phyloP scores from a whole-genome alignment of 768 basidiomycete species.

The Scleroderma citrinum region DNA sequence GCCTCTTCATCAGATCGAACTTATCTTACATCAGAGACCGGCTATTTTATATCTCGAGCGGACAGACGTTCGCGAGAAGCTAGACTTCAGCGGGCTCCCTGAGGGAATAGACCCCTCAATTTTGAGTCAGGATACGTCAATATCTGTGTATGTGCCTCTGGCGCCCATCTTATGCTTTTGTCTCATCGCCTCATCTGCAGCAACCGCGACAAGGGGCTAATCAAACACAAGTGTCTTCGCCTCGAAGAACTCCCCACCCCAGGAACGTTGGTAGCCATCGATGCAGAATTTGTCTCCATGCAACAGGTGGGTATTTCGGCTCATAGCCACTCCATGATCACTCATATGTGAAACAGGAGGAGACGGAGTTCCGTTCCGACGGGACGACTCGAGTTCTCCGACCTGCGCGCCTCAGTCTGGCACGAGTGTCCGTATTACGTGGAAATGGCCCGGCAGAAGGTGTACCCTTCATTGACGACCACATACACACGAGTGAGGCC shows the following conservation, averaged over 20 bases:
- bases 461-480: constrained; percentile 94
- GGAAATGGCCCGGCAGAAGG: constrained; percentile 79
- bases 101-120: constrained; percentile 66
- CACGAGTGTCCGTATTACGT: constrained; percentile 89
- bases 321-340: not conserved
- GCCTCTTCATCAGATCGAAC: not conserved
- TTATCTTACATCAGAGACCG: constrained; percentile 12
- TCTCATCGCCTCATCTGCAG: constrained; percentile 32
- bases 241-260: constrained; percentile 75
- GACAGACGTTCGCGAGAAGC: constrained; percentile 44
- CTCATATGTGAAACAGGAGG: constrained; percentile 53
- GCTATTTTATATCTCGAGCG: constrained; percentile 89
- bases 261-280: constrained; percentile 89
- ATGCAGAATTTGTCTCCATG: constrained; percentile 97
- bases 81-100: constrained; percentile 65
- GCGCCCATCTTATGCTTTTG: not conserved
- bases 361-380: constrained; percentile 91
- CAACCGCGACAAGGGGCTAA: constrained; percentile 63
- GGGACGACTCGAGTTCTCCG: constrained; percentile 90
- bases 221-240: constrained; percentile 74
- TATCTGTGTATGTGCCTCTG: constrained; percentile 57
- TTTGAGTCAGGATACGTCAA: constrained; percentile 80
- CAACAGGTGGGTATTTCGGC: constrained; percentile 58
- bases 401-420: constrained; percentile 86
- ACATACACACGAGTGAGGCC: constrained; percentile 92